These are phyloP conservation scores for Myrmaecium sp. DNA, from an alignment of 2,329 filamentous ascomycete genomes.

Conservation along the genomic window DNA sequence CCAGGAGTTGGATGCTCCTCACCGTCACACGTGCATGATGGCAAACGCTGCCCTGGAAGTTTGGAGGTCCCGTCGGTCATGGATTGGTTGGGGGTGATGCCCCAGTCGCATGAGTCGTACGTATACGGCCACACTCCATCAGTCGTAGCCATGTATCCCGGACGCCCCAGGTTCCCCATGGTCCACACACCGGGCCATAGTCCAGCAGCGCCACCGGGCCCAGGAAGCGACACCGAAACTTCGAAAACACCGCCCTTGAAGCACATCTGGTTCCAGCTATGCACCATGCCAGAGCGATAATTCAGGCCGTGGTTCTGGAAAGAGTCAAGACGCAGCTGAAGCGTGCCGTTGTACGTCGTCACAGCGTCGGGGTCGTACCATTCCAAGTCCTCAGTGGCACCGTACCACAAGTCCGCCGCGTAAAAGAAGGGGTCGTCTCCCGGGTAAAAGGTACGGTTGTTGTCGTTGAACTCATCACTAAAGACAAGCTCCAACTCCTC, in stretches of 20 bases:
- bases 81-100: conserved; percentile 34
- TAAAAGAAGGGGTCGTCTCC: conserved; percentile 41
- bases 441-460: conserved; percentile 36
- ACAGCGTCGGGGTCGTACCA: conserved; percentile 37
- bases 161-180: conserved; percentile 37
- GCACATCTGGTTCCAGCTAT: conserved; percentile 37
- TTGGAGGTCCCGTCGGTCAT: conserved; percentile 24
- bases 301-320: conserved; percentile 29
- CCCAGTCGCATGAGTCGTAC: conserved; percentile 32
- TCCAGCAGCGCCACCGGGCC: conserved; percentile 30
- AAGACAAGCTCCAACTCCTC: conserved; percentile 33
- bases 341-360: conserved; percentile 29
- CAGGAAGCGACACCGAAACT: conserved; percentile 34
- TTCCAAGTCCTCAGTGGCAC: conserved; percentile 32
- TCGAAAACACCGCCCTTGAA: conserved; percentile 38
- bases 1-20: conserved; percentile 32
- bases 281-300: conserved; percentile 34
- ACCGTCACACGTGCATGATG: conserved; percentile 27
- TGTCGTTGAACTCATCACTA: conserved; percentile 38
- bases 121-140: conserved; percentile 40
- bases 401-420: conserved; percentile 38
- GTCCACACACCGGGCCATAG: conserved; percentile 38
- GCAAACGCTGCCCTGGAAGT: conserved; percentile 27
- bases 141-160: conserved; percentile 34
- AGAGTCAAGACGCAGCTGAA: conserved; percentile 29